phyloP scores from a whole-genome alignment of 805 yeast species.

The Danielozyma ontarioensis region DNA sequence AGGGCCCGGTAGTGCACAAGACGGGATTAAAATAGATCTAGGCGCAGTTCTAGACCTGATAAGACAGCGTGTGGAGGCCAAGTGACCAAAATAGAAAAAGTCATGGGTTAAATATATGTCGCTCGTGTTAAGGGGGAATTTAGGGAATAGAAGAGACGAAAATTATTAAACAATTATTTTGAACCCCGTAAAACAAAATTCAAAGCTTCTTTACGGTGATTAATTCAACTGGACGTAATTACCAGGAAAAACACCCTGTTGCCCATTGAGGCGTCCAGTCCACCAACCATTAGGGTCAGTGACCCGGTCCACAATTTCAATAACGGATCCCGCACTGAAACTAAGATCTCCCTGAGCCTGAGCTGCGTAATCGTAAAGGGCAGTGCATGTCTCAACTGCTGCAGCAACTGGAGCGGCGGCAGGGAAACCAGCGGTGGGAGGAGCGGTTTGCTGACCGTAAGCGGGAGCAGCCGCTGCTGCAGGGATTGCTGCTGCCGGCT shows the following conservation, averaged over 20 bases:
- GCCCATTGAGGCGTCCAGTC: conserved; percentile 87
- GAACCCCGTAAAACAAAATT: neutral
- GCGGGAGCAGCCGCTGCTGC: conserved; percentile 15
- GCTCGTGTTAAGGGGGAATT: no score
- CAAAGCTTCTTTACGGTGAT: no score
- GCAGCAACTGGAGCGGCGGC: conserved; percentile 27
- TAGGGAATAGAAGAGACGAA: neutral
- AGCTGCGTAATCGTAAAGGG: conserved; percentile 85
- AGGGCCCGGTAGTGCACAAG: no score
- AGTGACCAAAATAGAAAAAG: no score
- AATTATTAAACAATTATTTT: neutral
- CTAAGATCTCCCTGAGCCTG: conserved; percentile 90
- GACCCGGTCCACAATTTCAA: conserved; percentile 78
- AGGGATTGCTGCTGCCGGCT: conserved; percentile 6
- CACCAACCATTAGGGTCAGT: conserved; percentile 94
- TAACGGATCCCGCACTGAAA: conserved; percentile 82
- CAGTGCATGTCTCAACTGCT: conserved; percentile 65
- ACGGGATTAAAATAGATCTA: no score
- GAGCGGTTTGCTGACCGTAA: conserved; percentile 15
- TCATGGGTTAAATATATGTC: no score
- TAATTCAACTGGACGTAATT: conserved; percentile 79
- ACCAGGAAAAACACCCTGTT: conserved; percentile 91
- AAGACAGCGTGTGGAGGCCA: no score
- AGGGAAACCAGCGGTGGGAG: conserved; percentile 10
- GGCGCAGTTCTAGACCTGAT: no score